A percentile compares a stretch with the other conserved stretches of the same genome.
These are phyloP conservation scores for Didymella keratinophila DNA, from an alignment of 2,329 filamentous ascomycete genomes.

Conservation along the genomic window DNA sequence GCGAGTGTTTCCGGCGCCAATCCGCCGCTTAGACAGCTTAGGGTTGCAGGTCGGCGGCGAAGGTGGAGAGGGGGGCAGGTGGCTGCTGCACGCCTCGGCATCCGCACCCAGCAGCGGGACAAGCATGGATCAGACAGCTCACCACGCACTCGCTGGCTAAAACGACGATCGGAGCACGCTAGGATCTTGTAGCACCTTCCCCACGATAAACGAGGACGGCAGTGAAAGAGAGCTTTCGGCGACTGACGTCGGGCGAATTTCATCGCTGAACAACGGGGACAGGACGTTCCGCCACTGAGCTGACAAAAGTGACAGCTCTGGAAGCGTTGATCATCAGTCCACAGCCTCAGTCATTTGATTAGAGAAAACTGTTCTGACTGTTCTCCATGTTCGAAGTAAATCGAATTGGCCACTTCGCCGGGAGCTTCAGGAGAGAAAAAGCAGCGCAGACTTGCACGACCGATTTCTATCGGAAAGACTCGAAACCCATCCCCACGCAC, in stretches of 20 bases:
- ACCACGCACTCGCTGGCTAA: conserved; percentile 20
- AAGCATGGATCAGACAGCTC: conserved; percentile 20
- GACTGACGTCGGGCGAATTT: conserved; percentile 16
- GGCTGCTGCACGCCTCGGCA: conserved; percentile 19
- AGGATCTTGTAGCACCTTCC: conserved; percentile 33
- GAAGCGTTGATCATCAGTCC: neutral
- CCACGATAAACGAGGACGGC: conserved; percentile 33
- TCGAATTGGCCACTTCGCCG: neutral
- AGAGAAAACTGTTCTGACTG: neutral
- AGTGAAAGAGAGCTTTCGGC: conserved; percentile 17
- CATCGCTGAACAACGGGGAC: neutral
- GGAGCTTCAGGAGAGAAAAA: conserved; percentile 5
- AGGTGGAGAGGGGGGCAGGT: conserved; percentile 8
- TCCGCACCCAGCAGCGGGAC: conserved; percentile 9
- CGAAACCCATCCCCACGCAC: conserved; percentile 4
- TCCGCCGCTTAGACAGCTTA: conserved; percentile 16
- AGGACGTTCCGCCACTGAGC: conserved; percentile 9
- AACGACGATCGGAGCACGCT: conserved; percentile 27
- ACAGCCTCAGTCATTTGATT: neutral
- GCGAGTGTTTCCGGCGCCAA: conserved; percentile 16
- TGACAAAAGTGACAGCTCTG: conserved; percentile 15
- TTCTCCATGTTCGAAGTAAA: neutral
- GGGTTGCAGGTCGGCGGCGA: conserved; percentile 20
- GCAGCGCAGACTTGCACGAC: neutral
- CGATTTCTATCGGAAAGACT: conserved; percentile 2